Evolutionary conservation across 2,329 filamentous ascomycete genomes (phyloP).

Genomic region (Knufia fluminis): DNA sequence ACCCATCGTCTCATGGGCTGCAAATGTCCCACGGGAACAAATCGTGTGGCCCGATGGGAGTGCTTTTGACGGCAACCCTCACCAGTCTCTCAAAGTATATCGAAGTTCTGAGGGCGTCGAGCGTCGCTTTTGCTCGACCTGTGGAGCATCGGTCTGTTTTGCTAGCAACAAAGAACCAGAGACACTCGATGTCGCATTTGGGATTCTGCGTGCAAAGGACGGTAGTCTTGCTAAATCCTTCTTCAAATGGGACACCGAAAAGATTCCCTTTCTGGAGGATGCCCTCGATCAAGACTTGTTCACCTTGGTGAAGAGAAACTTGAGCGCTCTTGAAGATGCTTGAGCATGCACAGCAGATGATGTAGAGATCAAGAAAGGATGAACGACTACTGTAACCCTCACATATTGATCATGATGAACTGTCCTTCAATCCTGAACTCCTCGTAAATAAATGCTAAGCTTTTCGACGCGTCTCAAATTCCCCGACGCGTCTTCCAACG

Average conservation of each 20-base stretch:
- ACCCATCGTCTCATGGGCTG: background rate
- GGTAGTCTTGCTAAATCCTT: slow-evolving; percentile 35
- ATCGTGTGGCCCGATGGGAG: background rate
- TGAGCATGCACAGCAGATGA: background rate
- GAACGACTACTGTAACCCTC: background rate
- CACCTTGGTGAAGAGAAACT: background rate
- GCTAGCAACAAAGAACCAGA: slow-evolving; percentile 27
- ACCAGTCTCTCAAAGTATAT: background rate
- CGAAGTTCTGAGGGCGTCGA: background rate
- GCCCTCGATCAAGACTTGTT: background rate
- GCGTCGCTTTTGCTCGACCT: slow-evolving; percentile 34
- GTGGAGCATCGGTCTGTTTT: slow-evolving; percentile 39
- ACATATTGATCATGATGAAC: too few relatives aligned
- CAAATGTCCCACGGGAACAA: background rate
- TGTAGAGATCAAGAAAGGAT: background rate
- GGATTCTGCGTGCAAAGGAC: slow-evolving; percentile 31
- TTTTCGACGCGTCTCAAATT: background rate
- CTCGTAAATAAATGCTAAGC: too few relatives aligned
- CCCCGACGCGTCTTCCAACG: background rate
- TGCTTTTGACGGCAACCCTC: background rate
- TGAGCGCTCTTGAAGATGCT: background rate
- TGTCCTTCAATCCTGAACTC: too few relatives aligned
- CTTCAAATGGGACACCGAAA: slow-evolving; percentile 31
- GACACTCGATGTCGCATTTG: slow-evolving; percentile 36
- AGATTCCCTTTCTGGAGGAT: background rate